Evolutionary conservation across 305 asterid genomes (phyloP), one percentile per base, ranked within the genome.

Genomic region (Salvia sclarea): DNA sequence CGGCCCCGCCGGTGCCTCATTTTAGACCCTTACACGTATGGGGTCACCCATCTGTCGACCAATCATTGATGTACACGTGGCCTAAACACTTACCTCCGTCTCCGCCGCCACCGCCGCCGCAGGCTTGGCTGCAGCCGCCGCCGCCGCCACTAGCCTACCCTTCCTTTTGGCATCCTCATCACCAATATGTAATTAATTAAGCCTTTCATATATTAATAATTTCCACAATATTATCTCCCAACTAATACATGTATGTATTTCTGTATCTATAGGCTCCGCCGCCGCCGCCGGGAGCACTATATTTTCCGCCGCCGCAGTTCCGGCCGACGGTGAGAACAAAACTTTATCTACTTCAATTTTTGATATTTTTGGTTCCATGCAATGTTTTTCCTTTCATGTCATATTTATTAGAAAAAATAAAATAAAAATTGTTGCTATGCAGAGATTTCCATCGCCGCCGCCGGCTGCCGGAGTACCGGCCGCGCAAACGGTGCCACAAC

Each of bases 31-130:
- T 89, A 35, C 96, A 89, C 61, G 96, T 89, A 40, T 89, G 96
- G 96, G 96, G 95, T 69, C 96, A 89, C 67, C 96, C 96, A 65
- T 73, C 90, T 13, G 79, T 78, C 73, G 85, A 81, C 86, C 94
- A 85, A 71, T 76, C 94, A 55, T 35, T 82, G 55, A 64, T 79
- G 83, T 76, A 82, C 77, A 61, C 69, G 31, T 89, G 96, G 96
- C 91, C 85, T 16, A 84, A 83, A 69, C 86, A 83, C 80, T 31
- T 82, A 59, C 70, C 80, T 31, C 75, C 81, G 63, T 71, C 80
- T 31, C 75, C 81, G 14, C 82, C 74, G 0, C 77, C 79, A 28
- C 72, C 80, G 17, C 81, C 76, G 1, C 76, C 79, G 22, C 82
- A 80, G 5, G 22, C 69, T 8, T 81, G 90, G 89, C 66, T 77